Evolutionary conservation across 116 monocot genomes (phyloP), one percentile per base, ranked within the genome.

Genomic region (Phalaenopsis hybrid): DNA sequence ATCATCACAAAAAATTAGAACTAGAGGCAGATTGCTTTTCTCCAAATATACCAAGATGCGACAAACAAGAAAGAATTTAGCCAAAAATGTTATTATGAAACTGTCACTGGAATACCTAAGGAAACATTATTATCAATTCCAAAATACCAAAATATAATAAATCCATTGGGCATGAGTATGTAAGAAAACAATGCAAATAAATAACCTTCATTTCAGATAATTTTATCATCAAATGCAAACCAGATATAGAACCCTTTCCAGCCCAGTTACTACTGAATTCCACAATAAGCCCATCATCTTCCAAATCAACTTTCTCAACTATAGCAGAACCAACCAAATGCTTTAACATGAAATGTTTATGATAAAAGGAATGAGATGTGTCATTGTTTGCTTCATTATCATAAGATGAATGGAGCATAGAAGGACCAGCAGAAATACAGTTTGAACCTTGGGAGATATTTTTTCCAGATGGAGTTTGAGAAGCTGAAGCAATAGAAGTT

Each of bases 201-300:
- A 57, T 85, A 58, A 91, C 96, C 96, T 92, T 86, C 69, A 96
- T 94, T 50, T 90, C 86, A 77, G 89, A 88, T 72, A 94, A 68
- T 61, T 90, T 83, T 63, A 93, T 87, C 68, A 74, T 78, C 83
- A 96, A 63, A 80, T 92, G 84, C 80, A 89, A 83, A 33, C 96
- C 94, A 81, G 89, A 88, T 41, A 96, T 74, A 79, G 81, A 86
- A 85, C 88, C 94, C 75, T 41, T 85, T 69, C 96, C 96, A 85
- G 88, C 77, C 94, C 96, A 94, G 79, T 88, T 73, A 63, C 85
- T 86, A 49, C 41, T 88, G 20, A 81, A 61, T 65, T 86, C 80
- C 44, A 69, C 8, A 55, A 76, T 41, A 78, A 44, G 52, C 20
- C 82, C 75, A 83, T 84, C 80, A 41, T 31, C 63, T 21, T 37